phyloP scores from a whole-genome alignment of 495 filamentous ascomycete species.

The Hapsidospora chrysogenum region DNA sequence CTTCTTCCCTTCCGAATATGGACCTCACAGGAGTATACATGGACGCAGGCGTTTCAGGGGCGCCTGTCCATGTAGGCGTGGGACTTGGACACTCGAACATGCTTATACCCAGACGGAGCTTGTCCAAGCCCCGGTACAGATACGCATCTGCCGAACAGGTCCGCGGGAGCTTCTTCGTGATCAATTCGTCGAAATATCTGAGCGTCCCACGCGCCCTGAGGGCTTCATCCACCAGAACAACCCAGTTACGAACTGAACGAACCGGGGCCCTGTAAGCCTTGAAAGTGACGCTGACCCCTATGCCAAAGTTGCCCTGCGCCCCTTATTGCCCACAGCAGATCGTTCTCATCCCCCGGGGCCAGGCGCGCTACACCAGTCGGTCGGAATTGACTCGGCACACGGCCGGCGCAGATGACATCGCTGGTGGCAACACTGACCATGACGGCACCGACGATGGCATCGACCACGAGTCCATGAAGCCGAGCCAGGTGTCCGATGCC shows the following conservation, averaged over 20 bases:
- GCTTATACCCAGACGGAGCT: conserved; percentile 37
- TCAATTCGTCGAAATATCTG: conserved; percentile 23
- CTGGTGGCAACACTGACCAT: conserved; percentile 37
- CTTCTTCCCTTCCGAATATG: conserved; percentile 23
- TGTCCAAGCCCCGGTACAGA: conserved; percentile 32
- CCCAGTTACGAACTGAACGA: conserved; percentile 32
- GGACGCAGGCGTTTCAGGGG: conserved; percentile 7
- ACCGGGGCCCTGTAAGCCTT: conserved; percentile 27
- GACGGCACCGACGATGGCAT: conserved; percentile 42
- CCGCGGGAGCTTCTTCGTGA: conserved; percentile 23
- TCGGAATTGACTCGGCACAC: conserved; percentile 30
- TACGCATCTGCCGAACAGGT: conserved; percentile 39
- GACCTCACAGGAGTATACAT: conserved; percentile 6
- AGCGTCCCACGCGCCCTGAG: conserved; percentile 21
- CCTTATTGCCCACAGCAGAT: conserved; percentile 44
- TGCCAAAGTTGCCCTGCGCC: conserved; percentile 46
- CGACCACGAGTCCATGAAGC: conserved; percentile 40
- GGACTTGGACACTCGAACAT: conserved; percentile 27
- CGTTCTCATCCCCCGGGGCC: conserved; percentile 27
- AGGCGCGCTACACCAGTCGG: conserved; percentile 24
- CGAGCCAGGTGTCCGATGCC: conserved; percentile 46
- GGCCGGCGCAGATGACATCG: conserved; percentile 30
- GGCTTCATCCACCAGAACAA: conserved; percentile 25
- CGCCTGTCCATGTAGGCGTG: conserved; percentile 2
- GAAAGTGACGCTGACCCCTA: conserved; percentile 43